Conservation (phyloP, 108 stramenopile genomes). For the Nitzschia palea region DNA sequence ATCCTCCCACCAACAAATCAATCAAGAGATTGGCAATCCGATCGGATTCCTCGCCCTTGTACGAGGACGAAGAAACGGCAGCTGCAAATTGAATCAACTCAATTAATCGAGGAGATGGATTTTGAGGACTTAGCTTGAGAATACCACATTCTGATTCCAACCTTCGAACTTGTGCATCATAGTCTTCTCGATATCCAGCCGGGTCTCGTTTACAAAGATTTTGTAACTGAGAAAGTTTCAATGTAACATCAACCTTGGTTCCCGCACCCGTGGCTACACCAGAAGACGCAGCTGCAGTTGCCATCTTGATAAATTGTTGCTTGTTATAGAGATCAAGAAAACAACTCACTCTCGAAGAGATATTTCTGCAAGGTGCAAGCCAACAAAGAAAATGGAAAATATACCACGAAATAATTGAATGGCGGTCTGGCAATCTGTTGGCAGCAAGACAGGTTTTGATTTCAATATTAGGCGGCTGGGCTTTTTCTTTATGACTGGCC, state of each 20-base stretch:
- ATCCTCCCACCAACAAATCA: slow-evolving; percentile 75
- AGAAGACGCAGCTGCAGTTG: not conserved
- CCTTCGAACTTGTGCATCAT: slow-evolving; percentile 85
- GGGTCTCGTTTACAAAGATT: slow-evolving; percentile 97
- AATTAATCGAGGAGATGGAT: slow-evolving; percentile 71
- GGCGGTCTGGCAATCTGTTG: not conserved
- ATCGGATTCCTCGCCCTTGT: slow-evolving; percentile 76
- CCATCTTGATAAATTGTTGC: not conserved
- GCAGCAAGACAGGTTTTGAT: not conserved
- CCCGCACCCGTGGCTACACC: slow-evolving; percentile 48
- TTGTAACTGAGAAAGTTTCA: slow-evolving; percentile 91
- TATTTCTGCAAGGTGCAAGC: no score
- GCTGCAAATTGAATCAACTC: slow-evolving; percentile 92
- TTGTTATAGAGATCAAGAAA: no score
- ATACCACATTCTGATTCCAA: slow-evolving; percentile 73
- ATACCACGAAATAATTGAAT: not conserved
- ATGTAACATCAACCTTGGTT: slow-evolving; percentile 63
- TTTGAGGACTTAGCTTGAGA: slow-evolving; percentile 70
- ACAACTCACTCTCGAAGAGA: no score
- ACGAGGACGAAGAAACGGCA: slow-evolving; percentile 72
- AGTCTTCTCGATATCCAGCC: slow-evolving; percentile 92
- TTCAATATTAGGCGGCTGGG: slow-evolving; percentile 1
- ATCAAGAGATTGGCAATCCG: slow-evolving; percentile 76
- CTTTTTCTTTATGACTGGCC: not conserved
- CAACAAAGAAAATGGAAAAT: no score